phyloP scores from a whole-genome alignment of 768 basidiomycete genomes.

The Collybiopsis luxurians region DNA sequence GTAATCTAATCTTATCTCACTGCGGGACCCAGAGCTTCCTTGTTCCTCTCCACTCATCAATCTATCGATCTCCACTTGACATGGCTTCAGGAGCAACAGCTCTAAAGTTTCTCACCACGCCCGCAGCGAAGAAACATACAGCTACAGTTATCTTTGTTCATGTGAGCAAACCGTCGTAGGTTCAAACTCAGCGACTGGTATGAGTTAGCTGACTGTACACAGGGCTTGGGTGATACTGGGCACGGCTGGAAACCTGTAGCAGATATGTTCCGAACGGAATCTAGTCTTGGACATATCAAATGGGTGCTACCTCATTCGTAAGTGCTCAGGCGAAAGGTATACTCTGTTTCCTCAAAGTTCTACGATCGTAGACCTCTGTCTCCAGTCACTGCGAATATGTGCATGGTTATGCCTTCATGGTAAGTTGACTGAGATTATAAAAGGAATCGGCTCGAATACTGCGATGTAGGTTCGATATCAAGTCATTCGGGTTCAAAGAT shows the following conservation, averaged over 20 bases:
- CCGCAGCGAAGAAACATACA: slow-evolving; percentile 63
- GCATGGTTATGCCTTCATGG: slow-evolving; percentile 78
- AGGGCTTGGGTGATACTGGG: slow-evolving; percentile 79
- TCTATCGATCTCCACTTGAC: neutral
- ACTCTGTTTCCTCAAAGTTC: no score
- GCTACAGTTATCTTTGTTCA: slow-evolving; percentile 90
- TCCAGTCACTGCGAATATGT: slow-evolving; percentile 76
- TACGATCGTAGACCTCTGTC: no score
- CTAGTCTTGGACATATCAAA: slow-evolving; percentile 70
- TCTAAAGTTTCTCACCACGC: slow-evolving; percentile 52
- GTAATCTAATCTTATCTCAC: no score
- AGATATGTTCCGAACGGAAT: slow-evolving; percentile 54
- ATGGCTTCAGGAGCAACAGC: slow-evolving; percentile 12
- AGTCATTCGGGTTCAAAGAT: slow-evolving; percentile 55
- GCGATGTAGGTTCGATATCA: slow-evolving; percentile 72
- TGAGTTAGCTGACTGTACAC: slow-evolving; percentile 3
- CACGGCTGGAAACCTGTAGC: slow-evolving; percentile 78
- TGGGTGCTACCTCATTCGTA: slow-evolving; percentile 88
- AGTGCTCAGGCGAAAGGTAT: slow-evolving; percentile 21
- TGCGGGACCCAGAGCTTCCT: no score
- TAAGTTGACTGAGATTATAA: slow-evolving; percentile 22
- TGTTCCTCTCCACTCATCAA: neutral
- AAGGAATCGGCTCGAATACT: neutral
- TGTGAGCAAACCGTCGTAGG: slow-evolving; percentile 43
- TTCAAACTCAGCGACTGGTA: neutral